Percentiles rank a stretch among this genome's conserved stretches.
These are phyloP conservation scores for Naganishia cerealis DNA, from an alignment of 1,284 basidiomycete species.

Conservation along the genomic window DNA sequence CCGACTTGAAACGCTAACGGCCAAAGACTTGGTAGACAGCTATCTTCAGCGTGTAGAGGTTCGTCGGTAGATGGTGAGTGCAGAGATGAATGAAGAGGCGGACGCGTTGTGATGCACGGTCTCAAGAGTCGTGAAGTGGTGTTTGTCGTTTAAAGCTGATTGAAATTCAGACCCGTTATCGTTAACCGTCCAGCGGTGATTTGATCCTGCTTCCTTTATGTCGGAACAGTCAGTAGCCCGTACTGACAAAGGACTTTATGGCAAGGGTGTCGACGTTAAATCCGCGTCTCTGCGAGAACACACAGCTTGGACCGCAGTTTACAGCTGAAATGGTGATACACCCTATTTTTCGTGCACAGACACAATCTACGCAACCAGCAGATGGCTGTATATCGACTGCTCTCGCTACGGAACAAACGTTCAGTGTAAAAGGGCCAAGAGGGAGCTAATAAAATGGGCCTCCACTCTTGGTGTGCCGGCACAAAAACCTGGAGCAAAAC, in stretches of 20 bases:
- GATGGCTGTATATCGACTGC: conserved; percentile 3
- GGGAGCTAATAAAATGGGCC: conserved; percentile 13
- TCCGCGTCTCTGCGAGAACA: too few relatives aligned
- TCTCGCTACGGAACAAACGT: conserved; percentile 6
- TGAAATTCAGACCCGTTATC: background rate
- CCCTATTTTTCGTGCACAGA: background rate
- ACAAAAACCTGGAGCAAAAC: background rate
- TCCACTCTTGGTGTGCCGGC: background rate
- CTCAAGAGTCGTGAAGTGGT: conserved; percentile 1
- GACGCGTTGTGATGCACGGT: conserved; percentile 23
- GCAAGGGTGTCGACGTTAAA: background rate
- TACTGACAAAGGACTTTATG: conserved; percentile 9
- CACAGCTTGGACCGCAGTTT: background rate
- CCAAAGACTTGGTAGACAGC: background rate
- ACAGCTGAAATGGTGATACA: background rate
- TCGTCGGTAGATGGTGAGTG: background rate
- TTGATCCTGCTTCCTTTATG: background rate
- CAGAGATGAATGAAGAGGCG: background rate
- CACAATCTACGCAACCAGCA: conserved; percentile 8
- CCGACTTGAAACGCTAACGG: conserved; percentile 3
- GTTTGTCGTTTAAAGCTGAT: background rate
- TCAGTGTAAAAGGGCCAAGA: conserved; percentile 11
- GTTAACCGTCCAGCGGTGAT: conserved; percentile 20
- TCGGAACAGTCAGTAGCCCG: conserved; percentile 7
- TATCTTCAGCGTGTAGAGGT: background rate